Percentiles rank a stretch among this genome's conserved stretches.
phyloP scores from a whole-genome alignment of 2,329 filamentous ascomycete species.

The Colletotrichum ledebouriae region DNA sequence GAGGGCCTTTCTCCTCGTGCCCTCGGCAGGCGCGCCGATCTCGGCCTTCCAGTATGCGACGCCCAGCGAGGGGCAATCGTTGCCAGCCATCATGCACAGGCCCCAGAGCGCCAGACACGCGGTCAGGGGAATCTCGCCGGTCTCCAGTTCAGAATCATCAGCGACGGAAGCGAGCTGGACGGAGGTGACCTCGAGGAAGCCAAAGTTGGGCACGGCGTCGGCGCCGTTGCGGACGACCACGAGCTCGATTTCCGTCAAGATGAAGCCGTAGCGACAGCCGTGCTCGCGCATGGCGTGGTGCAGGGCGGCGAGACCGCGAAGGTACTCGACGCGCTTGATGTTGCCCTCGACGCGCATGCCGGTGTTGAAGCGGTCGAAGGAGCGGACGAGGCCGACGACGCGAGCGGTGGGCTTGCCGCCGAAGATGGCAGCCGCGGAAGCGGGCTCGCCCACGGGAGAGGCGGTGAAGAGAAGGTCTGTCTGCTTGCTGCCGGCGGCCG shows the following conservation, averaged over 20 bases:
- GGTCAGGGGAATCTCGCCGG: conserved; percentile 67
- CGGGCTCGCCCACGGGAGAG: conserved; percentile 69
- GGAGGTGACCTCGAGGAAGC: conserved; percentile 82
- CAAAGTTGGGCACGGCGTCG: conserved; percentile 82
- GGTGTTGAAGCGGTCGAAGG: conserved; percentile 94
- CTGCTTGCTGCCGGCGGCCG: conserved; percentile 52
- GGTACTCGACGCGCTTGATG: conserved; percentile 86
- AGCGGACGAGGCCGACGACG: conserved; percentile 88
- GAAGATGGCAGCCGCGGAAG: conserved; percentile 66
- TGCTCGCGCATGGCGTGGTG: conserved; percentile 70
- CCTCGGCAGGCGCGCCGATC: conserved; percentile 80
- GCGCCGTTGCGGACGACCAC: conserved; percentile 87
- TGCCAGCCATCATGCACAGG: conserved; percentile 77
- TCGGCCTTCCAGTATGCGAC: conserved; percentile 77
- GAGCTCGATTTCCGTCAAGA: conserved; percentile 95
- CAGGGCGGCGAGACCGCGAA: conserved; percentile 86
- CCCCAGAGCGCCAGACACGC: conserved; percentile 83
- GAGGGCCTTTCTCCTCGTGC: conserved; percentile 77
- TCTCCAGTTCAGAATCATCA: conserved; percentile 48
- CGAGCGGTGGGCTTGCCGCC: conserved; percentile 66
- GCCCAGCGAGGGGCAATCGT: conserved; percentile 62
- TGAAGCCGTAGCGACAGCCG: conserved; percentile 86
- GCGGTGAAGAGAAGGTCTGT: conserved; percentile 75
- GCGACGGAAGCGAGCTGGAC: conserved; percentile 67
- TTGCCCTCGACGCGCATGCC: conserved; percentile 90